Base-by-base conservation (phyloP, 768 basidiomycete genomes). In the Phaeotremella fagi region DNA sequence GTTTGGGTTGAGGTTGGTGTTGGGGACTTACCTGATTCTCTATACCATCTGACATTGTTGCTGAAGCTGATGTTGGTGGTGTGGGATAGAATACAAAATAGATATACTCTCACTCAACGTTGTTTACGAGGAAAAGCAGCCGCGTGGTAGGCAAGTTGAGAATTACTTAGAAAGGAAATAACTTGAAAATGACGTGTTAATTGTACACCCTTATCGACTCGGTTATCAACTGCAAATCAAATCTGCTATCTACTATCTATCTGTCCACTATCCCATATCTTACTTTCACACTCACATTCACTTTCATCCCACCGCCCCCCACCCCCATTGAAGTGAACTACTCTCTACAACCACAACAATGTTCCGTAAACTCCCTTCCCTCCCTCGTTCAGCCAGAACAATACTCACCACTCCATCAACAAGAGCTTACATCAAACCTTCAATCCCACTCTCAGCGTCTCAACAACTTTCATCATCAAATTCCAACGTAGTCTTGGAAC, bases 401-500 rank as follows among this genome's bases (percentile, higher is more conserved):
- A 12, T n/a, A 18, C 24, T 48, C 36, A 22, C 11, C 20, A 18
- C 42, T 22, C 28, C 18, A 14, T 11, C 53, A 3, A 24, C 25
- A 18, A 35, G 37, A 18, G n/a, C 37, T 14, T 57, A 56, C 61
- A 24, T 59, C 33, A 60, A 58, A 49, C 59, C 59, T 14, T 58
- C 65, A 16, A 37, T 47, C 18, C 50, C 63, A 1, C 36, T 56
- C 4, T 24, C 52, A 20, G 61, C 58, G 27, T 45, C 60, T 14
- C 45, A 50, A 11, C 55, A 59, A 29, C 47, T 59, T 24, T 47
- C 59, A 3, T n/a, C n/a, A n/a, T n/a, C n/a, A n/a, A 48, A 36
- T n/a, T 43, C 45, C 14, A 64, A 68, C 57, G 66, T 68, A 43
- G 50, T 70, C 15, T 63, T 74, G 49, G 63, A 68, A 33, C 60